A percentile compares a stretch with the other conserved stretches of the same genome.
phyloP scores from a whole-genome alignment of 805 yeast genomes.

The Wickerhamiella cacticola region DNA sequence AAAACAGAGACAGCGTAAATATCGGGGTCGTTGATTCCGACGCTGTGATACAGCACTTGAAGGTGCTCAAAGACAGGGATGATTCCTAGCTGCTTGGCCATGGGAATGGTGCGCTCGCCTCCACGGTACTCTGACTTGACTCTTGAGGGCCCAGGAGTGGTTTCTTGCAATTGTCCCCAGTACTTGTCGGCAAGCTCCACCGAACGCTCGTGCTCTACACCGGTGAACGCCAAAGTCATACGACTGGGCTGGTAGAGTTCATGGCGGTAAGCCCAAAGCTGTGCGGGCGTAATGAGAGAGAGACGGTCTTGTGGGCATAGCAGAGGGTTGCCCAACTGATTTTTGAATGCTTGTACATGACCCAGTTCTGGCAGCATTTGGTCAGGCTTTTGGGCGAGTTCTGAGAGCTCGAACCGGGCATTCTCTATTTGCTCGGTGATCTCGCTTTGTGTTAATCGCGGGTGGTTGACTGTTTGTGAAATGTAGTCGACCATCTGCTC shows the following conservation, averaged over 20 bases:
- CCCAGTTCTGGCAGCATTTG: slow-evolving; percentile 78
- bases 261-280: slow-evolving; percentile 49
- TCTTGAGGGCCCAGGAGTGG: slow-evolving; percentile 19
- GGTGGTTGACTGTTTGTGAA: slow-evolving; percentile 65
- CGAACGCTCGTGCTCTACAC: slow-evolving; percentile 63
- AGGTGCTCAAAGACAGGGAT: slow-evolving; percentile 74
- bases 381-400: slow-evolving; percentile 74
- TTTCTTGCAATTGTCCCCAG: slow-evolving; percentile 47
- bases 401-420: slow-evolving; percentile 70
- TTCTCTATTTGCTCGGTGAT: slow-evolving; percentile 59
- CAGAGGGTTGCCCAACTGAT: slow-evolving; percentile 76
- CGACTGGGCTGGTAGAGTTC: slow-evolving; percentile 66
- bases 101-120: slow-evolving; percentile 44
- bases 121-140: slow-evolving; percentile 43
- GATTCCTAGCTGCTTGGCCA: slow-evolving; percentile 47
- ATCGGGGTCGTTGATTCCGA: slow-evolving; percentile 71
- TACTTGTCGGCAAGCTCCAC: slow-evolving; percentile 47
- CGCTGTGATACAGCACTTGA: slow-evolving; percentile 79
- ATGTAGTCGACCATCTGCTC: slow-evolving; percentile 66
- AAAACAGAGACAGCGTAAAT: slow-evolving; percentile 81
- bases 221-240: slow-evolving; percentile 76
- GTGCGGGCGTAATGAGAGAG: slow-evolving; percentile 39
- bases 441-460: slow-evolving; percentile 56
- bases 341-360: slow-evolving; percentile 69
- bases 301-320: slow-evolving; percentile 66